Base-by-base conservation (phyloP, 2,329 filamentous ascomycete species). In the Fusarium concolor region DNA sequence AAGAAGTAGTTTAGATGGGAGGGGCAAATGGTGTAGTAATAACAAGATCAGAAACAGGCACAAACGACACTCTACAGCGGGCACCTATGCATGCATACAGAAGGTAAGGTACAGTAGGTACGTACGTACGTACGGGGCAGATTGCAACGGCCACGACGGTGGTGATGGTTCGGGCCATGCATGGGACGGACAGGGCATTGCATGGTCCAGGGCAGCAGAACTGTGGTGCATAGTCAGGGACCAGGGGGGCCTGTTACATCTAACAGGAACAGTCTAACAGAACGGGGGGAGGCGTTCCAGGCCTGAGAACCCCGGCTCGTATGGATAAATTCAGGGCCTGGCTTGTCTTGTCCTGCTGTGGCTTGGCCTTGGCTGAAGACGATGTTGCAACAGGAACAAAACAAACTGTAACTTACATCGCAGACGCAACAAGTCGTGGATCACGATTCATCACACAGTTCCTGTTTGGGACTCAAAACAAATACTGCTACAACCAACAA, bases 121-220 rank as follows among this genome's bases (percentile, higher is more conserved):
- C 6, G 20, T 20, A 58, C 56, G 51, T 45, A 65, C 47, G 46
- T 60, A 67, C 66, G 71, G 67, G 62, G 71, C 68, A 74, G 70
- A 73, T 73, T 74, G 59, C 71, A 74, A 74, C 72, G 72, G 72
- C 70, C 59, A 67, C 72, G 67, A 64, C 72, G 72, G 72, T 73
- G 65, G 60, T 73, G 63, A 74, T 74, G 70, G 68, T 71, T 71
- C 66, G 67, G 67, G 53, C 67, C 58, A 70, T 67, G 52, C 64
- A 67, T 52, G 41, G 56, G 39, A 35, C 33, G 33, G 43, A 39
- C 54, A 57, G 29, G 54, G 54, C 31, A 12, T 31, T 31, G 29
- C 29, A 55, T 49, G 52, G 43, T 45, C 41, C 26, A 42, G 37
- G 54, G 38, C 37, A 60, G 46, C 24, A 51, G 46, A 55, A 12